Evolutionary conservation across 257 asterid species (phyloP).

Genomic region (Nicotiana obtusifolia): DNA sequence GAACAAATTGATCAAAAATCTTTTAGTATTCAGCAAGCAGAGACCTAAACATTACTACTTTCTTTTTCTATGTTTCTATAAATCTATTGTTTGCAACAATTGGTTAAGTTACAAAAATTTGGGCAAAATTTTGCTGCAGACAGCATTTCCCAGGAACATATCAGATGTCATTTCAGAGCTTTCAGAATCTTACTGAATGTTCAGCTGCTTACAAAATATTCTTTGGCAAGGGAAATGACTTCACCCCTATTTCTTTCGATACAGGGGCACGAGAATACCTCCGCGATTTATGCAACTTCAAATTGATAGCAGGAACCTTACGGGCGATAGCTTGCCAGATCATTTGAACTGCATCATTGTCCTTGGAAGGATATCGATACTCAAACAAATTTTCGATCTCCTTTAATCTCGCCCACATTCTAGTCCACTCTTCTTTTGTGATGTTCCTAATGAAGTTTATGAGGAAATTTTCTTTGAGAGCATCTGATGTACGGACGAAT

Average conservation of each 20-base stretch:
- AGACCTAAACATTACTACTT: neutral
- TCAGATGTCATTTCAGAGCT: neutral
- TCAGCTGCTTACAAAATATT: conserved; percentile 33
- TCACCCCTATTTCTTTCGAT: conserved; percentile 21
- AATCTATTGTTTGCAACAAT: conserved; percentile 3
- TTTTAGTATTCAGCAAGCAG: neutral
- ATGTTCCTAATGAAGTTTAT: conserved; percentile 42
- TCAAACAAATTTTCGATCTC: conserved; percentile 46
- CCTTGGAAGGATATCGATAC: conserved; percentile 51
- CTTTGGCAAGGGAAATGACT: conserved; percentile 41
- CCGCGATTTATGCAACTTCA: conserved; percentile 29
- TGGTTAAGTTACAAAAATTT: conserved; percentile 2
- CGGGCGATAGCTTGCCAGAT: conserved; percentile 61
- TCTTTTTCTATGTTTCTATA: neutral
- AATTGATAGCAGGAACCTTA: conserved; percentile 42
- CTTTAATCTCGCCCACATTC: conserved; percentile 57
- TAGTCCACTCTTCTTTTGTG: conserved; percentile 51
- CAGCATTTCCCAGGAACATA: neutral
- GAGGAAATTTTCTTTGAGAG: conserved; percentile 42
- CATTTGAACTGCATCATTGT: conserved; percentile 71
- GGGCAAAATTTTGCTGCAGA: neutral
- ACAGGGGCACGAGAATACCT: conserved; percentile 26
- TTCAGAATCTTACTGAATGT: neutral
- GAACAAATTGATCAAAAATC: neutral
- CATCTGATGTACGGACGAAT: conserved; percentile 49